Conservation (phyloP, 345 rosid species). For the Ailanthus altissimus region DNA sequence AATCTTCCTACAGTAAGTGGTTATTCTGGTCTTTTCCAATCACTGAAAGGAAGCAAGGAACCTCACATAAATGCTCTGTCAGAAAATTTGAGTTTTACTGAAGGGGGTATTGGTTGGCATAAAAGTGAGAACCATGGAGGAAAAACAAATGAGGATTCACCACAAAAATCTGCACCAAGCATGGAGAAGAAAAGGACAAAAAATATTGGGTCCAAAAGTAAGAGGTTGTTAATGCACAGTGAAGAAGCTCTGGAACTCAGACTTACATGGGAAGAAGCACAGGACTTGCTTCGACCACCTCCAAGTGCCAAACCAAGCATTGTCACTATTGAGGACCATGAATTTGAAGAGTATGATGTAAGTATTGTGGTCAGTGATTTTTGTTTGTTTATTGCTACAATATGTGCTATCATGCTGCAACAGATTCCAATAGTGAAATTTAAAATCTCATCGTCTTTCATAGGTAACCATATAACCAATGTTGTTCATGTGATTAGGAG, state of each 20-base stretch:
- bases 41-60: slow-evolving; percentile 40
- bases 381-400: background rate
- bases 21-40: slow-evolving; percentile 43
- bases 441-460: background rate
- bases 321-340: slow-evolving; percentile 68
- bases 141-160: slow-evolving; percentile 38
- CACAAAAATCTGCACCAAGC: slow-evolving; percentile 32
- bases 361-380: slow-evolving; percentile 20
- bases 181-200: slow-evolving; percentile 66
- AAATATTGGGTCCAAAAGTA: slow-evolving; percentile 74
- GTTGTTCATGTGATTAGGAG: slow-evolving; percentile 53
- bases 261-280: slow-evolving; percentile 92
- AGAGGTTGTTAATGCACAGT: slow-evolving; percentile 67
- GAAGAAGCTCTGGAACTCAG: slow-evolving; percentile 76
- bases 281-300: slow-evolving; percentile 82
- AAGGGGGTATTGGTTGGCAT: slow-evolving; percentile 45
- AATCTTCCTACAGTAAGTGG: slow-evolving; percentile 40
- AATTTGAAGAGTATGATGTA: slow-evolving; percentile 93
- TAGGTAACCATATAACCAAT: slow-evolving; percentile 25
- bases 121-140: slow-evolving; percentile 48
- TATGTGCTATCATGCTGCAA: background rate
- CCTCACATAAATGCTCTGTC: slow-evolving; percentile 37
- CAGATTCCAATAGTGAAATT: slow-evolving; percentile 9
- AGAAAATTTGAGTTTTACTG: slow-evolving; percentile 43
- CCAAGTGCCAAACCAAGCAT: slow-evolving; percentile 57